Evolutionary conservation across 2,329 filamentous ascomycete genomes (phyloP).

Genomic region (Torrubiella hemipterigena): DNA sequence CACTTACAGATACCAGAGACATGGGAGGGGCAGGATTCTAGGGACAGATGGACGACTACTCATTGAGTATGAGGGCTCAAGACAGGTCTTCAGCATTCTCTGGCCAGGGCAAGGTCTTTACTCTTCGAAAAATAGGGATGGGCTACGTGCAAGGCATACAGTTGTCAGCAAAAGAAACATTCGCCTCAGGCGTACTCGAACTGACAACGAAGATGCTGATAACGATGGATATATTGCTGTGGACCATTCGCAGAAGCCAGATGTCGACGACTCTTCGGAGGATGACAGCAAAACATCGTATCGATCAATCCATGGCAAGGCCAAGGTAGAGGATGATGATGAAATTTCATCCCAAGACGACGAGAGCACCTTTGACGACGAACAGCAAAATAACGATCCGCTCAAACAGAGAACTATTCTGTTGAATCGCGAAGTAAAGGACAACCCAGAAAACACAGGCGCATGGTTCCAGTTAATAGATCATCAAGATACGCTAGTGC

Average conservation of each 20-base stretch:
- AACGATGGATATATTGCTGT: constrained; percentile 38
- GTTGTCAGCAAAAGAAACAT: constrained; percentile 26
- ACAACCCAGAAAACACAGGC: constrained; percentile 53
- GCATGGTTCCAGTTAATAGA: constrained; percentile 70
- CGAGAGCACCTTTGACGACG: constrained; percentile 26
- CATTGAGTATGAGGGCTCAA: constrained; percentile 54
- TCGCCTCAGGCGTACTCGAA: constrained; percentile 21
- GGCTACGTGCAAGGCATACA: constrained; percentile 8
- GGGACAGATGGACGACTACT: constrained; percentile 48
- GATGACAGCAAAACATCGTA: constrained; percentile 43
- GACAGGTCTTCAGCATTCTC: constrained; percentile 40
- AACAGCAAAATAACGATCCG: constrained; percentile 21
- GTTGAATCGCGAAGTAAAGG: constrained; percentile 51
- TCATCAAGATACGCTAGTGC: constrained; percentile 61
- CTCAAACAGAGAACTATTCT: constrained; percentile 44
- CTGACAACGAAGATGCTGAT: constrained; percentile 10
- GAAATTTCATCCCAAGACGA: constrained; percentile 39
- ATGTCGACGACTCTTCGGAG: constrained; percentile 26
- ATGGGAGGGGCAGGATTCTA: constrained; percentile 57
- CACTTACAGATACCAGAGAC: constrained; percentile 59
- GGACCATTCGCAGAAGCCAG: constrained; percentile 15
- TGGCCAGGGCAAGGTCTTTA: constrained; percentile 26
- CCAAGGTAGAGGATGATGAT: constrained; percentile 36
- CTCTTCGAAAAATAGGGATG: constrained; percentile 6
- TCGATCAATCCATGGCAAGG: constrained; percentile 52